Evolutionary conservation across 768 basidiomycete species (phyloP).

Genomic region (Collybiopsis confluens): DNA sequence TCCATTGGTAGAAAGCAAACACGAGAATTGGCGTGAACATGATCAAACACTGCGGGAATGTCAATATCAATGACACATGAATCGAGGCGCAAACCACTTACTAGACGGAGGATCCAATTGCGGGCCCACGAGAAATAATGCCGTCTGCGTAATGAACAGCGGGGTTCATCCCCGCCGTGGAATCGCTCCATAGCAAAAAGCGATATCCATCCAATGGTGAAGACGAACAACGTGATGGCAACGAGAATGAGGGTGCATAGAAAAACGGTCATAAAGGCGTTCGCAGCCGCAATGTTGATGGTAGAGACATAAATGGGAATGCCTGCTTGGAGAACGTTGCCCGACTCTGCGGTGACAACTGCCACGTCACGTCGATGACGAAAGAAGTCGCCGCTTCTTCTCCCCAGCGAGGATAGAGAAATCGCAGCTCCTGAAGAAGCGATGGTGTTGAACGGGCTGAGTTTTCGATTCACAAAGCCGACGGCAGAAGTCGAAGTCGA

Average conservation of each 20-base stretch:
- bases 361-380: slow-evolving; percentile 41
- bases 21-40: slow-evolving; percentile 65
- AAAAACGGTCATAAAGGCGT: slow-evolving; percentile 90
- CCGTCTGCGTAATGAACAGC: slow-evolving; percentile 16
- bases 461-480: slow-evolving; percentile 73
- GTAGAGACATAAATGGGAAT: slow-evolving; percentile 79
- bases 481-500: slow-evolving; percentile 57
- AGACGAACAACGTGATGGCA: slow-evolving; percentile 49
- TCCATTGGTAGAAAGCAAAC: slow-evolving; percentile 90
- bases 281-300: slow-evolving; percentile 75
- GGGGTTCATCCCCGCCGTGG: slow-evolving; percentile 16
- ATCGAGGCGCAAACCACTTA: slow-evolving; percentile 30
- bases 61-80: not conserved
- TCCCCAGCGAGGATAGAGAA: not conserved
- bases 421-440: not conserved
- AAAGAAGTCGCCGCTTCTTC: not conserved
- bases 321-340: slow-evolving; percentile 73
- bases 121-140: slow-evolving; percentile 44
- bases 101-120: slow-evolving; percentile 65
- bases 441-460: slow-evolving; percentile 70
- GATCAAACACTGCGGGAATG: slow-evolving; percentile 49
- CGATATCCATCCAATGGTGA: slow-evolving; percentile 50
- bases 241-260: slow-evolving; percentile 64
- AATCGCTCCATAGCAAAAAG: slow-evolving; percentile 26
- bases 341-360: slow-evolving; percentile 57